Percentiles rank a stretch among this genome's conserved stretches.
Evolutionary conservation across 345 rosid genomes (phyloP).

Genomic region (Litchi chinensis): DNA sequence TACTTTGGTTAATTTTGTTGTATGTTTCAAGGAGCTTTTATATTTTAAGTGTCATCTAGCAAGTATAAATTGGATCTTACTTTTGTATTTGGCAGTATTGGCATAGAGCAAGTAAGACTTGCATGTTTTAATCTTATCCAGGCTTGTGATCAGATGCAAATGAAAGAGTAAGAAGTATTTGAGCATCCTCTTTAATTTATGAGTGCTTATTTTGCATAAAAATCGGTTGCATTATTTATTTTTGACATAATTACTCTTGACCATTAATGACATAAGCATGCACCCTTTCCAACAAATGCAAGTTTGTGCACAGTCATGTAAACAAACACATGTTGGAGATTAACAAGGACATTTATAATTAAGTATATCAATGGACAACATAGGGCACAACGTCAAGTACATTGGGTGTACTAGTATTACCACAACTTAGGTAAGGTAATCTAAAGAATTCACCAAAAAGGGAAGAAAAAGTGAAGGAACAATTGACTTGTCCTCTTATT

Average conservation of each 20-base stretch:
- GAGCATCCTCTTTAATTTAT: background rate
- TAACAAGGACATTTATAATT: too few species aligned
- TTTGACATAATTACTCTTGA: background rate
- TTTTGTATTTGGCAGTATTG: conserved; percentile 35
- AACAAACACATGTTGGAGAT: too few species aligned
- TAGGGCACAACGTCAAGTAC: too few species aligned
- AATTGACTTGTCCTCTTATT: too few species aligned
- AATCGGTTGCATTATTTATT: background rate
- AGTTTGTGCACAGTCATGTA: too few species aligned
- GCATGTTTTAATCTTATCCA: conserved; percentile 38
- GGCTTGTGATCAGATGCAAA: conserved; percentile 39
- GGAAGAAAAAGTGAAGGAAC: too few species aligned
- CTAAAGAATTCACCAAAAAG: too few species aligned
- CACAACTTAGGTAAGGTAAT: too few species aligned
- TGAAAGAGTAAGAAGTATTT: conserved; percentile 32
- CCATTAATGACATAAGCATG: background rate
- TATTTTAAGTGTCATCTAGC: background rate
- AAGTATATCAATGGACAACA: too few species aligned
- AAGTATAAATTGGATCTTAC: background rate
- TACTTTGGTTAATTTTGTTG: background rate
- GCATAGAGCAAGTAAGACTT: conserved; percentile 49
- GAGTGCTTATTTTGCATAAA: conserved; percentile 10
- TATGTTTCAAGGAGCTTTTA: background rate
- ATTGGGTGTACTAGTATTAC: too few species aligned
- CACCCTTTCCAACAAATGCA: background rate